Evolutionary conservation across 495 filamentous ascomycete species (phyloP), one percentile per base, ranked within the genome.

Genomic region (Hypoxylon rickii): DNA sequence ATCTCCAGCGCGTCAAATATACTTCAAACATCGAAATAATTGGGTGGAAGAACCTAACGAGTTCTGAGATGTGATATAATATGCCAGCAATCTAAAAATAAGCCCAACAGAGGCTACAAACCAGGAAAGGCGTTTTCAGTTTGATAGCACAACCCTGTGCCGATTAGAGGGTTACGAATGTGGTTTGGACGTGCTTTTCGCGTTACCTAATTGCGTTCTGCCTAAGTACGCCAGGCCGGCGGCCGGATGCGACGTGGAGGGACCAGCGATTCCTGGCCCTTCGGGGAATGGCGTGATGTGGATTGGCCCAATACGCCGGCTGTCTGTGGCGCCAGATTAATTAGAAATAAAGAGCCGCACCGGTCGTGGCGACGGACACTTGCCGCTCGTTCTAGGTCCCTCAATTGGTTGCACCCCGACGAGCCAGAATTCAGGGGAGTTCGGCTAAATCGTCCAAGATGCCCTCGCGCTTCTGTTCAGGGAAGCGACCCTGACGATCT

Each of bases 361-460:
- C 52, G 58, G 43, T 52, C 34, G 22, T 34, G 19, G 36, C 26
- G 7, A 22, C 7, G 6, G 32, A 34, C 32, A 12, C 52, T 52
- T 62, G 37, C 58, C 58, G 52, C 18, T 16, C 37, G 52, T 38
- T 56, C 58, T 62, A 52, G 47, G 42, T 47, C 32, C 17, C 42
- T 16, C 32, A 62, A 34, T 56, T 52, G 47, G 51, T 56, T 52
- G 47, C 51, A 52, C 47, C 17, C 52, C 42, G 42, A 48, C 21
- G 47, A 55, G 58, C 58, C 52, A 48, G 47, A 56, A 61, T 40
- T 46, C 13, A 51, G 50, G 50, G 51, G 44, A 31, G 46, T 38
- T 52, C 58, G 58, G 58, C 52, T 62, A 62, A 62, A 56, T 62
- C 37, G 31, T 48, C 48, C 26, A 51, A 19, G n/a, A 56, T 36